These are phyloP conservation scores for Picea glauca DNA, from an alignment of 75 land plant species.

Conservation along the genomic window DNA sequence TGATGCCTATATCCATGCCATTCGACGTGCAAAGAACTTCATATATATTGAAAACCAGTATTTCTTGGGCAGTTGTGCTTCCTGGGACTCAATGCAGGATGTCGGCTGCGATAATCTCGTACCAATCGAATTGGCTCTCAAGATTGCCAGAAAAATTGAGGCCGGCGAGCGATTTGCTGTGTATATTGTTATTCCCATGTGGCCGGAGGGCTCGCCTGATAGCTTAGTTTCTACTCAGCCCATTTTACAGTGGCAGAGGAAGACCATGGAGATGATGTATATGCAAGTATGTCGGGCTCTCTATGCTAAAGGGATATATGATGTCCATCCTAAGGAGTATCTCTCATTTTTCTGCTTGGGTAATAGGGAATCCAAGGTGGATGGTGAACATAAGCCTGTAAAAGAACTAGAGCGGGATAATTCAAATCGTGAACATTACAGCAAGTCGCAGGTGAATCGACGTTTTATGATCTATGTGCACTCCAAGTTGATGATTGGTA, in stretches of 20 bases:
- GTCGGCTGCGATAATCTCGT: constrained; percentile 35
- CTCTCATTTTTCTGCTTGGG: constrained; percentile 57
- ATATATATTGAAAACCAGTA: constrained; percentile 49
- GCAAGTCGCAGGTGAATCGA: constrained; percentile 26
- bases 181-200: constrained; percentile 41
- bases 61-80: constrained; percentile 35
- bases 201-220: constrained; percentile 45
- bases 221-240: constrained; percentile 21
- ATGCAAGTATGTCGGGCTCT: constrained; percentile 36
- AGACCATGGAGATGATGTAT: constrained; percentile 65
- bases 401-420: background rate
- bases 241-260: constrained; percentile 29
- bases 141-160: constrained; percentile 38
- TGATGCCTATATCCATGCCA: constrained; percentile 50
- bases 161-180: constrained; percentile 34
- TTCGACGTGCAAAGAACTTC: constrained; percentile 33
- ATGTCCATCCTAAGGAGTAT: constrained; percentile 48
- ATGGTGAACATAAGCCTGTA: constrained; percentile 9
- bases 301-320: constrained; percentile 12
- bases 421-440: background rate
- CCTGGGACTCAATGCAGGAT: constrained; percentile 24
- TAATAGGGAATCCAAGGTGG: constrained; percentile 31
- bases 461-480: constrained; percentile 77
- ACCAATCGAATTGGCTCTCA: constrained; percentile 47
- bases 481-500: constrained; percentile 60